Conservation (phyloP, 1,284 basidiomycete species). For the Austroboletus olivaceoglutinosus region DNA sequence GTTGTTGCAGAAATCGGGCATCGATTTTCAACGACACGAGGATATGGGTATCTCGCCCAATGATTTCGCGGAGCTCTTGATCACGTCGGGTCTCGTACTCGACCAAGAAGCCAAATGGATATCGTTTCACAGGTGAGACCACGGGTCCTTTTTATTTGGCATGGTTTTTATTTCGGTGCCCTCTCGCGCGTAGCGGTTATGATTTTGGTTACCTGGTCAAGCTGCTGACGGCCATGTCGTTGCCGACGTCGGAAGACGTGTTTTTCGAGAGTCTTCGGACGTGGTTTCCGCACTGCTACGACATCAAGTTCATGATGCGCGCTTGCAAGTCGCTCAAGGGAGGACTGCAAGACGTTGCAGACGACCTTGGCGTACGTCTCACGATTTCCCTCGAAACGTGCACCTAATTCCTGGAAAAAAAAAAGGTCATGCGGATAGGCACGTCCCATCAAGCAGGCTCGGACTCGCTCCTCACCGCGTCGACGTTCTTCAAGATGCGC, state of each 20-base stretch:
- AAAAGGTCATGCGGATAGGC: conserved; percentile 68
- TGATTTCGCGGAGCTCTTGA: conserved; percentile 96
- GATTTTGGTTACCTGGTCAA: conserved; percentile 99
- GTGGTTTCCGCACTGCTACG: conserved; percentile 98
- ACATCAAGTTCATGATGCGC: conserved; percentile 97
- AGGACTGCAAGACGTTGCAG: conserved; percentile 94
- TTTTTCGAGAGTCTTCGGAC: conserved; percentile 88
- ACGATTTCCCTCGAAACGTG: conserved; percentile 6
- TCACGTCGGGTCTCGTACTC: conserved; percentile 92
- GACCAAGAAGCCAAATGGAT: conserved; percentile 94
- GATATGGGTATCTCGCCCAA: conserved; percentile 91
- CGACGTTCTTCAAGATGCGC: conserved; percentile 95
- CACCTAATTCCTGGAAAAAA: too few relatives aligned
- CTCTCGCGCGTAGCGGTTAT: conserved; percentile 70
- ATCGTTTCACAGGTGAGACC: conserved; percentile 89
- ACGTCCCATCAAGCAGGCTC: conserved; percentile 95
- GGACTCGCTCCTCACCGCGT: conserved; percentile 90
- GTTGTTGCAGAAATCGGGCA: conserved; percentile 89
- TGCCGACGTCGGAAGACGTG: conserved; percentile 86
- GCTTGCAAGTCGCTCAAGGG: conserved; percentile 87
- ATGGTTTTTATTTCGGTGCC: not conserved
- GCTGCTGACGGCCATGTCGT: conserved; percentile 83
- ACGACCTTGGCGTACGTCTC: conserved; percentile 74
- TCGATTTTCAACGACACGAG: conserved; percentile 93
- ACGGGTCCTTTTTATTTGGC: conserved; percentile 6